Percentiles rank a stretch among this genome's conserved stretches.
These are phyloP conservation scores for Ustilago loliicola DNA, from an alignment of 1,284 basidiomycete species.

Conservation along the genomic window DNA sequence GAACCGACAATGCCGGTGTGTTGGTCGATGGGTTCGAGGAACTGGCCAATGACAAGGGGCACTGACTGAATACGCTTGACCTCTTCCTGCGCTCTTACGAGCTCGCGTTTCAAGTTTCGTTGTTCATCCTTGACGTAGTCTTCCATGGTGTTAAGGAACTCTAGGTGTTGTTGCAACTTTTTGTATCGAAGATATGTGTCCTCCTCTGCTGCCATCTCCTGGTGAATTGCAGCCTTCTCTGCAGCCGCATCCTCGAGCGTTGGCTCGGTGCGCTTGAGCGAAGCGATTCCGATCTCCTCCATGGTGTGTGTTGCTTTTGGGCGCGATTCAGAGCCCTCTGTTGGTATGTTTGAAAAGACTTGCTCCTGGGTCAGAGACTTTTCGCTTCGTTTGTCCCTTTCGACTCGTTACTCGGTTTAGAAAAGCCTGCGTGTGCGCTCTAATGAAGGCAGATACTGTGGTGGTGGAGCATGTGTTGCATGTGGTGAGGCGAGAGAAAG, in stretches of 20 bases:
- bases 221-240: slow-evolving; percentile 61
- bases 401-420: background rate
- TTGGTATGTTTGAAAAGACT: background rate
- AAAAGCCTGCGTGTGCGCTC: background rate
- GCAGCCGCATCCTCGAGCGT: slow-evolving; percentile 61
- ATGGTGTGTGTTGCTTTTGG: slow-evolving; percentile 24
- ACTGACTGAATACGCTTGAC: slow-evolving; percentile 99
- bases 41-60: slow-evolving; percentile 99
- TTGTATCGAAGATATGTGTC: slow-evolving; percentile 68
- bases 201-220: slow-evolving; percentile 61
- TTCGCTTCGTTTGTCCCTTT: background rate
- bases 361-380: background rate
- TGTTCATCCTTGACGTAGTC: slow-evolving; percentile 99
- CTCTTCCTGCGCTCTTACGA: slow-evolving; percentile 98
- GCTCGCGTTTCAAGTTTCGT: slow-evolving; percentile 95
- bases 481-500: background rate
- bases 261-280: slow-evolving; percentile 54
- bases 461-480: background rate
- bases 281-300: slow-evolving; percentile 68
- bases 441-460: background rate
- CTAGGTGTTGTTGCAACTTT: slow-evolving; percentile 70
- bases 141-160: slow-evolving; percentile 70
- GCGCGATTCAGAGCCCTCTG: background rate
- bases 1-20: slow-evolving; percentile 97
- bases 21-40: slow-evolving; percentile 98